Base-by-base conservation (phyloP, 1,284 basidiomycete species). In the Earliella scabrosa region DNA sequence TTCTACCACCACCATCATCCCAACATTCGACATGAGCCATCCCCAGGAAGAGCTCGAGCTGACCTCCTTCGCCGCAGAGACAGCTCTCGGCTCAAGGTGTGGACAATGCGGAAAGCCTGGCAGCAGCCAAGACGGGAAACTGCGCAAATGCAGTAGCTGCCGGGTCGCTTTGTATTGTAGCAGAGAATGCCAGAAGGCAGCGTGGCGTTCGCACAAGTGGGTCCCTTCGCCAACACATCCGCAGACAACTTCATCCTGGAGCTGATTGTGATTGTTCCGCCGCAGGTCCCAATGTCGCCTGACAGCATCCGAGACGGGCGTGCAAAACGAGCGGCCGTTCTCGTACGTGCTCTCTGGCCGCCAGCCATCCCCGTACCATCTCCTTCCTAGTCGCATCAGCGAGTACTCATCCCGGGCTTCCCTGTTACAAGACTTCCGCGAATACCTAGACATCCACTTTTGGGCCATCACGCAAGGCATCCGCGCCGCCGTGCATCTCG, bases 61-160 rank as follows among this genome's bases (percentile, higher is more conserved):
- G n/a, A n/a, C n/a, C n/a, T n/a, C n/a, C n/a, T n/a, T n/a, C n/a
- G n/a, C n/a, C n/a, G n/a, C n/a, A n/a, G n/a, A n/a, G n/a, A n/a
- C n/a, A 8, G 31, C 7, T 14, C 31, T 32, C 31, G 31, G 14
- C 31, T 7, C 14, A 8, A 32, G 31, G 7, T 32, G 14, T 14
- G 14, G 14, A 14, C 31, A 8, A 32, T 32, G 31, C 31, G 31
- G 14, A 14, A 7, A 32, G 8, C 14, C 8, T 32, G 31, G 31
- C 31, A 32, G 31, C 31, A 32, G 31, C 31, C 8, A 14, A 8
- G 14, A 14, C 31, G 14, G 8, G 31, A 14, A 36, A 36, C 31
- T 59, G 24, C 55, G 55, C 26, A 36, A 50, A 10, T 59, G 58
- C 18, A 23, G 50, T 0, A 46, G 58, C 8, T 59, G 58, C 26